phyloP scores from a whole-genome alignment of 2,329 filamentous ascomycete genomes.

The Monosporascus ibericus region DNA sequence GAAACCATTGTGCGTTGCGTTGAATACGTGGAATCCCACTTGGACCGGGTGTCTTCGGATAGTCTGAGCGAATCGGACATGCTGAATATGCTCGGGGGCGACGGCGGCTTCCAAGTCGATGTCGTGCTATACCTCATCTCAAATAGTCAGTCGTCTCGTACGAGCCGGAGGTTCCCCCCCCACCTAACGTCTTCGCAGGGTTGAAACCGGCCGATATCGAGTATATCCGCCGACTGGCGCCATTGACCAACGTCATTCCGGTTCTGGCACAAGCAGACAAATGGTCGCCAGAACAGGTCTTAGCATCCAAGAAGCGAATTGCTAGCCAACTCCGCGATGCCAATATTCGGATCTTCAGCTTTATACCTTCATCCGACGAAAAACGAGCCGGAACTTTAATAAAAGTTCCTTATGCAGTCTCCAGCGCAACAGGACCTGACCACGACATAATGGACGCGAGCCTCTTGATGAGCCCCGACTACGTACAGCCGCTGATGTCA shows the following conservation, averaged over 20 bases:
- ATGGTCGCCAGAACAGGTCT: constrained; percentile 51
- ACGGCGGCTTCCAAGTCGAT: constrained; percentile 79
- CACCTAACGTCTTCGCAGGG: constrained; percentile 32
- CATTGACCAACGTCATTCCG: constrained; percentile 78
- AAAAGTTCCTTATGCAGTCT: constrained; percentile 64
- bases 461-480: constrained; percentile 86
- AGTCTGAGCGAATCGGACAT: constrained; percentile 68
- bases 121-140: constrained; percentile 76
- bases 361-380: constrained; percentile 37
- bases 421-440: constrained; percentile 65
- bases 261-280: constrained; percentile 73
- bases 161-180: background rate
- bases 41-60: constrained; percentile 58
- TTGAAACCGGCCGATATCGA: constrained; percentile 61
- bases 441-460: constrained; percentile 87
- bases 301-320: constrained; percentile 54
- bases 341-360: constrained; percentile 61
- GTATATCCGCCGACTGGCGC: constrained; percentile 62
- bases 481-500: constrained; percentile 69
- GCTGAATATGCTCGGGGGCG: constrained; percentile 69
- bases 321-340: constrained; percentile 48
- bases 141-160: constrained; percentile 49
- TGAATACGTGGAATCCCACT: constrained; percentile 66
- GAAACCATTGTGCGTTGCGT: constrained; percentile 55
- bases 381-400: constrained; percentile 19